These are phyloP conservation scores for Lanmaoa rubissima DNA, from an alignment of 768 basidiomycete species.

Conservation along the genomic window DNA sequence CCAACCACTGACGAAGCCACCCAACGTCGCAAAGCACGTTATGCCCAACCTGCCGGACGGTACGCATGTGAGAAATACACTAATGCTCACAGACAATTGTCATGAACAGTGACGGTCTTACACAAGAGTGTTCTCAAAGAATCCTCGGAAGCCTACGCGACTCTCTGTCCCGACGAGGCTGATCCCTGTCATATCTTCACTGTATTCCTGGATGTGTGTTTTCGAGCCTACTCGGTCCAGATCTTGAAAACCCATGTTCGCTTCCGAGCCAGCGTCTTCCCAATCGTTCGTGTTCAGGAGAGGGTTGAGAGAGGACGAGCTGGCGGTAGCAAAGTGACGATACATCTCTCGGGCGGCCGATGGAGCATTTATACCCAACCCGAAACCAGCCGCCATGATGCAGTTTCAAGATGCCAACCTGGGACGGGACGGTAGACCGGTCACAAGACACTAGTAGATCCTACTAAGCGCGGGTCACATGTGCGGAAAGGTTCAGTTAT, in stretches of 20 bases:
- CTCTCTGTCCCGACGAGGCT: slow-evolving; percentile 20
- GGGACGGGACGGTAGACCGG: too few species aligned
- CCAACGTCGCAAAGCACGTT: slow-evolving; percentile 32
- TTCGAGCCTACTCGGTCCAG: neutral
- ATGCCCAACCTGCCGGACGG: slow-evolving; percentile 25
- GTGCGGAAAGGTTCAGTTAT: too few species aligned
- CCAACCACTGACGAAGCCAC: slow-evolving; percentile 29
- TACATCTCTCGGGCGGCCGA: neutral
- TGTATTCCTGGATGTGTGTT: neutral
- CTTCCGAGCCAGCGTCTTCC: slow-evolving; percentile 1
- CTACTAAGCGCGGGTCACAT: neutral
- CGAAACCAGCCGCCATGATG: neutral
- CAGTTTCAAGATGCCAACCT: neutral
- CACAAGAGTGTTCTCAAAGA: slow-evolving; percentile 31
- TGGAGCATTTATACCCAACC: slow-evolving; percentile 16
- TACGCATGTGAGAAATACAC: neutral
- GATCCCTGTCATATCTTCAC: slow-evolving; percentile 5
- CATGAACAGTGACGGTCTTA: slow-evolving; percentile 10
- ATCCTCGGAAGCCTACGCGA: slow-evolving; percentile 22
- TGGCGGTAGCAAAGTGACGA: slow-evolving; percentile 6
- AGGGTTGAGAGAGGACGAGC: slow-evolving; percentile 16
- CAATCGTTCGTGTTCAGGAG: slow-evolving; percentile 4
- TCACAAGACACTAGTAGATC: neutral
- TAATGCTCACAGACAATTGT: neutral
- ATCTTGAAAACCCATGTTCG: slow-evolving; percentile 12